Evolutionary conservation across 345 rosid species (phyloP).

Genomic region (Theobroma cacao): DNA sequence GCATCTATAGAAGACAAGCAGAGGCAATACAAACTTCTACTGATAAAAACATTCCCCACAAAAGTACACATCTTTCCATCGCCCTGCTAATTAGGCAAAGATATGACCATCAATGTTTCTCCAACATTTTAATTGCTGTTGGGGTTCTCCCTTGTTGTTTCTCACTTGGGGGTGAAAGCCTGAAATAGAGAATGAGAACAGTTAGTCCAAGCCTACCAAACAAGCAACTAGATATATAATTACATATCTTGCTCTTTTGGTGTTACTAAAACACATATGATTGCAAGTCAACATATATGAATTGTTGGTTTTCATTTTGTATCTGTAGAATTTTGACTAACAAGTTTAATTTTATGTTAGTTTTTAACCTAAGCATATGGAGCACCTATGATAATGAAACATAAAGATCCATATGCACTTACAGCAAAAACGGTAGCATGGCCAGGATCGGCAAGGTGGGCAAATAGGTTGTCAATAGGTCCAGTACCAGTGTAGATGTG

Average conservation of each 20-base stretch:
- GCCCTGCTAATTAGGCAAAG: neutral
- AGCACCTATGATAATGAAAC: neutral
- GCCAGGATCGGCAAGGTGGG: constrained; percentile 97
- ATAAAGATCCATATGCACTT: constrained; percentile 25
- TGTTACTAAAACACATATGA: too few relatives aligned
- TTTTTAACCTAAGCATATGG: too few relatives aligned
- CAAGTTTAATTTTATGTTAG: too few relatives aligned
- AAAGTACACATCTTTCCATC: constrained; percentile 18
- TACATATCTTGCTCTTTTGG: too few relatives aligned
- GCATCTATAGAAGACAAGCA: constrained; percentile 18
- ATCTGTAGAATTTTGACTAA: too few relatives aligned
- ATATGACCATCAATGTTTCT: neutral
- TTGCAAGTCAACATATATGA: too few relatives aligned
- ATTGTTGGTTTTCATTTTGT: too few relatives aligned
- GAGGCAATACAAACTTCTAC: constrained; percentile 28
- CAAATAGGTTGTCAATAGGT: constrained; percentile 93
- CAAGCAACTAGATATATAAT: neutral
- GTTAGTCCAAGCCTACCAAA: neutral
- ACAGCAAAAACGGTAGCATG: constrained; percentile 92
- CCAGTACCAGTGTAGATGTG: constrained; percentile 97
- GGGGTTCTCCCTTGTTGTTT: neutral
- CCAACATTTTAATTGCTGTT: neutral
- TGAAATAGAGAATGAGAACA: constrained; percentile 26
- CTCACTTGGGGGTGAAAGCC: constrained; percentile 91
- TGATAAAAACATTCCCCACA: constrained; percentile 11